Evolutionary conservation across 306 rosid species (phyloP), one percentile per base, ranked within the genome.

Genomic region (Cotoneaster glaucophyllus): DNA sequence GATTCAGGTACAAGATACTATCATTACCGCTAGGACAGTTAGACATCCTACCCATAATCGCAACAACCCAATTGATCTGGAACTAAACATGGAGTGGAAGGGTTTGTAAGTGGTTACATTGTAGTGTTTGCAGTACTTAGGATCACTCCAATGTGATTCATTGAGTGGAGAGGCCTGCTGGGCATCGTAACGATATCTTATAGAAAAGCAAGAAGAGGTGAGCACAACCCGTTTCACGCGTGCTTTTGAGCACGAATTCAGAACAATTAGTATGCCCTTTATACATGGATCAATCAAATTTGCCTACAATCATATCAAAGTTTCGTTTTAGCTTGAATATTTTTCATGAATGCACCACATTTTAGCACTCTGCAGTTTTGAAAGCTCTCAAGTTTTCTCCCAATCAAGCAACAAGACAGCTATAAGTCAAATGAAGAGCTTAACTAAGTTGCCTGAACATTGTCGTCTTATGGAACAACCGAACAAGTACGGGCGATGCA

Each of bases 71-170:
- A 34, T 48, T 6, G 4, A 15, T 50, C 21, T 50, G 1, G 21
- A 50, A 50, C 21, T 50, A 17, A 50, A 17, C 54, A 17, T 17
- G 54, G 54, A 50, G 21, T 39, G 54, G 43, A 43, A 43, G 7
- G 70, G 26, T 24, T 58, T 58, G 22, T 29, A 24, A 24, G 21
- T 44, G 39, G 28, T 64, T 78, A 93, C 98, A 0, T 88, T 87
- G 62, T 90, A 53, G 74, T 78, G 80, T 81, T 88, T 88, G 89
- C 98, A 94, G 72, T 90, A 94, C 0, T 88, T 88, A 0, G 79
- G 84, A 66, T 94, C 98, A 43, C 82, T 88, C 97, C 96, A 94
- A 66, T 91, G 91, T 5, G 96, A 85, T 69, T 94, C 97, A 18
- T 94, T 85, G 34, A 94, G 93, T 78, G 90, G 87, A 72, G 87